Conservation (phyloP, 768 basidiomycete species). For the Holtermannia corniformis region DNA sequence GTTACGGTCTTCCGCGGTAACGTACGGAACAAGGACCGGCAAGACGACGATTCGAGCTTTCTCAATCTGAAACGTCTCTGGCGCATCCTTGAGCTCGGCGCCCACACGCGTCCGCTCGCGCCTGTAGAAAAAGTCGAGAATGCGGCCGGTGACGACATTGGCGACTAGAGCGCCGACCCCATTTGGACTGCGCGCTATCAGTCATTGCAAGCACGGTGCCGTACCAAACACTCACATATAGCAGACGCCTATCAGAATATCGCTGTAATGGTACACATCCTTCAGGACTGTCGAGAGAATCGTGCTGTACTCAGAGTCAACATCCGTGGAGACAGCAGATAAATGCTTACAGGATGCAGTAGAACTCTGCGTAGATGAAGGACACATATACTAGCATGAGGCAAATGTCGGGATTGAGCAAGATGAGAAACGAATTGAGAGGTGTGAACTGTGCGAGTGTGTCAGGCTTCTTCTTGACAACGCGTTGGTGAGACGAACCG, state of each 20-base stretch:
- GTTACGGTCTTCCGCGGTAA: background rate
- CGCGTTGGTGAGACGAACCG: no score
- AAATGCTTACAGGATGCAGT: conserved; percentile 22
- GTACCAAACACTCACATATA: conserved; percentile 45
- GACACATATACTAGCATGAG: conserved; percentile 26
- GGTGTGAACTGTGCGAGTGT: conserved; percentile 24
- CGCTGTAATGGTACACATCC: conserved; percentile 50
- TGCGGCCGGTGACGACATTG: conserved; percentile 49
- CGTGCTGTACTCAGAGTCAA: conserved; percentile 5
- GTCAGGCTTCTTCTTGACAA: no score
- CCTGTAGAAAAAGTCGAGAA: conserved; percentile 60
- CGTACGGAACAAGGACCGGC: conserved; percentile 23
- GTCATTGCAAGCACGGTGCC: background rate
- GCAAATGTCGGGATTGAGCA: conserved; percentile 30
- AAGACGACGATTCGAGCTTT: conserved; percentile 13
- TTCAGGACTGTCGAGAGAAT: conserved; percentile 50
- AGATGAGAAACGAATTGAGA: conserved; percentile 22
- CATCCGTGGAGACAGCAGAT: background rate
- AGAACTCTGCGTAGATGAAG: conserved; percentile 27
- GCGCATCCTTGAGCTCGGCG: conserved; percentile 21
- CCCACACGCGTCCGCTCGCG: conserved; percentile 38
- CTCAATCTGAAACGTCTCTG: conserved; percentile 27
- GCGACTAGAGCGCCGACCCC: conserved; percentile 67
- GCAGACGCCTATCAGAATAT: conserved; percentile 61
- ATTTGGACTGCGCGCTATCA: conserved; percentile 42